These are phyloP conservation scores for Beauveria sp. DNA, from an alignment of 2,329 filamentous ascomycete species.

Conservation along the genomic window DNA sequence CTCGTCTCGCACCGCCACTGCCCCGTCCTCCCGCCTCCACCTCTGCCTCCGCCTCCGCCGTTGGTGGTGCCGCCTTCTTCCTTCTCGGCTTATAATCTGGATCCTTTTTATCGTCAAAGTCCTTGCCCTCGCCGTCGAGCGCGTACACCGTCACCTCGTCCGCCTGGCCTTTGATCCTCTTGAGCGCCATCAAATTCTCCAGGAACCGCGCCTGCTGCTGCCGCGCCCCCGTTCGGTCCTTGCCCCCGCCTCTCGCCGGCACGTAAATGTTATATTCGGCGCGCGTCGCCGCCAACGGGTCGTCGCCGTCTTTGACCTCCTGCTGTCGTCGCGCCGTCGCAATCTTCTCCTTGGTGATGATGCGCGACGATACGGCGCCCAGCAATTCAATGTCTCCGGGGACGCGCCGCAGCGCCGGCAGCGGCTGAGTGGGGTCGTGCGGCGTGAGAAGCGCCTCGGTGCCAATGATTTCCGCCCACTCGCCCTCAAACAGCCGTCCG, in stretches of 20 bases:
- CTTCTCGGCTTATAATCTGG: constrained; percentile 26
- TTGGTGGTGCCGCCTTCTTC: neutral
- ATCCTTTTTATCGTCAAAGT: constrained; percentile 34
- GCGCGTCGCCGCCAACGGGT: constrained; percentile 31
- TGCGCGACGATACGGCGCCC: constrained; percentile 60
- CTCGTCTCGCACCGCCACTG: constrained; percentile 3
- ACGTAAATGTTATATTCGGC: constrained; percentile 37
- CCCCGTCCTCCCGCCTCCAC: neutral
- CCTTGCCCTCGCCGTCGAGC: constrained; percentile 33
- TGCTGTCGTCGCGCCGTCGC: constrained; percentile 38
- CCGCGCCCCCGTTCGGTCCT: constrained; percentile 40
- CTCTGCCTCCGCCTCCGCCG: constrained; percentile 7
- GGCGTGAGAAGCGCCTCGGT: constrained; percentile 72
- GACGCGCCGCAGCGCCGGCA: constrained; percentile 36
- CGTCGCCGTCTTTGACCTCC: constrained; percentile 18
- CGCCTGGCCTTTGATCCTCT: constrained; percentile 54
- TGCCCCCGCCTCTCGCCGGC: constrained; percentile 26
- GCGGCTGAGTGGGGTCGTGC: constrained; percentile 42
- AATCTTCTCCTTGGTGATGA: constrained; percentile 59
- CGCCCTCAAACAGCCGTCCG: constrained; percentile 68
- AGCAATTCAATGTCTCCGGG: constrained; percentile 58
- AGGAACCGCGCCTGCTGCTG: constrained; percentile 50
- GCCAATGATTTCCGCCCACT: constrained; percentile 77
- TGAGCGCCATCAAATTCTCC: constrained; percentile 57
- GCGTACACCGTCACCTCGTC: constrained; percentile 59